These are phyloP conservation scores for Elaeis guineensis DNA, from an alignment of 176 grass and related monocot species.

Conservation along the genomic window DNA sequence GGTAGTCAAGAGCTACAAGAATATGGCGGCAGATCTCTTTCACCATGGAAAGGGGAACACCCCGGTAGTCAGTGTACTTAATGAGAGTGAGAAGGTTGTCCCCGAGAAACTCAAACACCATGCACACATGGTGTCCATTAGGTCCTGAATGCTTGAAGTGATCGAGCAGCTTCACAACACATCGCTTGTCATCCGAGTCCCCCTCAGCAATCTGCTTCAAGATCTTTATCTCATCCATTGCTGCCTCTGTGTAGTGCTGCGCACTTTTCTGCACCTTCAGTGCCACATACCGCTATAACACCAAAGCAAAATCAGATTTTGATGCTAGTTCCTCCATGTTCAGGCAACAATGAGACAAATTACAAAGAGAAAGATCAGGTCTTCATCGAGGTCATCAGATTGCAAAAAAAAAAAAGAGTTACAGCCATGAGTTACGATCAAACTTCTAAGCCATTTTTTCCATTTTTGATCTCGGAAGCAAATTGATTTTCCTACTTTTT, in stretches of 20 bases:
- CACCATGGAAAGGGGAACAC: constrained; percentile 78
- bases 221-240: constrained; percentile 98
- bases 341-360: not conserved
- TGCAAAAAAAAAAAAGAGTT: too few relatives aligned
- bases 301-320: constrained; percentile 11
- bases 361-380: too few relatives aligned
- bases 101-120: constrained; percentile 99
- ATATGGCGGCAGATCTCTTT: constrained; percentile 89
- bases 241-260: constrained; percentile 95
- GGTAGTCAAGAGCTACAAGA: constrained; percentile 83
- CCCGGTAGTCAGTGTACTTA: constrained; percentile 80
- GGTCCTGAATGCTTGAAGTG: constrained; percentile 97
- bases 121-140: constrained; percentile 92
- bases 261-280: constrained; percentile 99
- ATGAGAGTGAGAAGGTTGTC: constrained; percentile 93
- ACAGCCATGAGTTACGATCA: too few relatives aligned
- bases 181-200: constrained; percentile 52
- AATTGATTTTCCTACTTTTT: too few relatives aligned
- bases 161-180: constrained; percentile 95
- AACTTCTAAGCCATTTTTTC: too few relatives aligned
- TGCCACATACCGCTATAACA: constrained; percentile 69
- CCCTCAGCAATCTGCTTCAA: constrained; percentile 89
- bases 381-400: too few relatives aligned
- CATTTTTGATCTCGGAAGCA: too few relatives aligned
- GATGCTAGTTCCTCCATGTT: not conserved